Evolutionary conservation across 176 grass and related monocot genomes (phyloP), one percentile per base, ranked within the genome.

Genomic region (Zoysia pacifica): DNA sequence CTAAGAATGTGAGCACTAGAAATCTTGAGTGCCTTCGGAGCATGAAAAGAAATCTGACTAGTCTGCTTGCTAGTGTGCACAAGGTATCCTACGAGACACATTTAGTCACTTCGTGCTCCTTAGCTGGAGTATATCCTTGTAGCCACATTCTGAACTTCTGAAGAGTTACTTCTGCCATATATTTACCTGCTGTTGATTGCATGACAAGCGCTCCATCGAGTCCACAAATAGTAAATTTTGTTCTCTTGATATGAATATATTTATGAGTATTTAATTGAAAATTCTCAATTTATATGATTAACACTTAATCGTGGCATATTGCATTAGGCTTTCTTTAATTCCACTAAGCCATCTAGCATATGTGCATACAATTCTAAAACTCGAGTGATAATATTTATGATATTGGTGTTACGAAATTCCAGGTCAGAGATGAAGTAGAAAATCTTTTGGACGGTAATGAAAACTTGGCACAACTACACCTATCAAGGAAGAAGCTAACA

Each of bases 371-470:
- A 43, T 16, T 5, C 16, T 68, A 42, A 67, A 68, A 56, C 36
- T 55, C 35, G 48, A 14, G 5, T 48, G 5, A 49, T 37, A 80
- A 18, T 35, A 4, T 4, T 6, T 69, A 11, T 46, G 39, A 69
- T 58, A 47, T 11, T 50, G 7, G 12, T 60, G 36, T 70, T 10
- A 35, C 35, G 76, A 59, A 50, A 9, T 67, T 47, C 47, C 84
- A 97, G 91, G 80, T 91, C 69, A 90, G 91, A 69, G 75, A 94
- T 75, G 91, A 91, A 86, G 77, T 94, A 69, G 88, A 89, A 72
- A 88, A 94, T 67, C 86, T 91, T 81, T 74, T 94, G 75, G 91
- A 94, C 86, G 86, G 89, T 63, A 83, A 88, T 74, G 79, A 91
- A 54, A 83, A 86, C 64, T 88, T 89, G 88, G 75, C 83, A 51